Conservation (phyloP, 208 protist genomes). For the Kentomonas sorsogonicus region DNA sequence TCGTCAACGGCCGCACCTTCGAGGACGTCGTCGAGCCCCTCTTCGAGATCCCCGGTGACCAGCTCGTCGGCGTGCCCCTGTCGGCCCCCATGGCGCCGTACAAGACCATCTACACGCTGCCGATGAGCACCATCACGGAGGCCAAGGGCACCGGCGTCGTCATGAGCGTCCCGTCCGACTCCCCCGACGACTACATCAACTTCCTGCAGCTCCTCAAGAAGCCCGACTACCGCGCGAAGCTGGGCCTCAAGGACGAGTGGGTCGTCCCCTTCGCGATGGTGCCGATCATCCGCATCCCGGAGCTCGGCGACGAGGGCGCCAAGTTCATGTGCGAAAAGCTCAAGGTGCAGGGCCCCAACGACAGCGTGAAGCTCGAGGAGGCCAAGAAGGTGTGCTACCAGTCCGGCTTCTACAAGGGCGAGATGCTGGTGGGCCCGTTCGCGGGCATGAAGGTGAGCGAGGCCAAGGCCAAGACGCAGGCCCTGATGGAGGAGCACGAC, state of each 20-base stretch:
- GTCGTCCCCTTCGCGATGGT: constrained; percentile 92
- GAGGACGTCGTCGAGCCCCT: constrained; percentile 63
- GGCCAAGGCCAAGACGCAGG: constrained; percentile 90
- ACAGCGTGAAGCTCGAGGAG: constrained; percentile 92
- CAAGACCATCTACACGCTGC: constrained; percentile 94
- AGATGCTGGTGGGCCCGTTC: constrained; percentile 77
- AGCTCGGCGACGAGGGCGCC: constrained; percentile 77
- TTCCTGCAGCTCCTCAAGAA: constrained; percentile 95
- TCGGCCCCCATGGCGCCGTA: constrained; percentile 88
- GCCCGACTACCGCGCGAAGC: constrained; percentile 90
- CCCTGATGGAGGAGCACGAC: constrained; percentile 76
- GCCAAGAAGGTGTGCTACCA: constrained; percentile 98
- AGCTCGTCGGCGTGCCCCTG: constrained; percentile 94
- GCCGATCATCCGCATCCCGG: constrained; percentile 95
- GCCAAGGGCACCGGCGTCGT: constrained; percentile 98
- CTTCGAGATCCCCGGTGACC: constrained; percentile 84
- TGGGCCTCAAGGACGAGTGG: constrained; percentile 94
- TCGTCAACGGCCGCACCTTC: constrained; percentile 78
- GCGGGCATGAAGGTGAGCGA: constrained; percentile 84
- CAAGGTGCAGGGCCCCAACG: constrained; percentile 95
- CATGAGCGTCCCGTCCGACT: constrained; percentile 97
- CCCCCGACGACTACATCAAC: constrained; percentile 99
- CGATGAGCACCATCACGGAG: constrained; percentile 97
- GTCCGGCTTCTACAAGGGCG: constrained; percentile 98
- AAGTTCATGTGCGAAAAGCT: constrained; percentile 92